Base-by-base conservation (phyloP, 371 early-diverging fungal species). In the Zopfochytrium polystomum region DNA sequence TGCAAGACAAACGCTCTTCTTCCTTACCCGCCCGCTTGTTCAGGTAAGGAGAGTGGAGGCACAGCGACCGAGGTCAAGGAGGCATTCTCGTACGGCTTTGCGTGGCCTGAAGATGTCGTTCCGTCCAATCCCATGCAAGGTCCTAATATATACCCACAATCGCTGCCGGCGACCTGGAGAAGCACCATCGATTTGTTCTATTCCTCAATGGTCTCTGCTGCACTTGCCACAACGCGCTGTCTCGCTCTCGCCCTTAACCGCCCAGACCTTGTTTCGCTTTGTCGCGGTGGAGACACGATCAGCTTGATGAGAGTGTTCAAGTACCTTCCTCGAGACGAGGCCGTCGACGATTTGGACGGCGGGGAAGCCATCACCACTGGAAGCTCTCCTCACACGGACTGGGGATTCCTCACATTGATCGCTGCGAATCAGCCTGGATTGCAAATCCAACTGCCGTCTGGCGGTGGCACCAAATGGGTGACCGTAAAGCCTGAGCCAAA, bases 361-460 rank as follows among this genome's bases (percentile, higher is more conserved):
- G 59, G 59, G 3, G 60, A 63, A n/a, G 45, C 46, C 9, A 64
- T 60, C 5, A 27, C 63, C 0, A 55, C 67, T 18, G 75, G 77
- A 22, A 72, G 74, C 46, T 73, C 72, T 27, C 68, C 70, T 1
- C 73, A 80, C 55, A 78, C 80, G 1, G 83, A 83, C 58, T 83
- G 83, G 83, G 83, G 83, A 3, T 79, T 78, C 62, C 63, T 83
- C 29, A 83, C 83, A 0, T 48, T 83, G 38, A 78, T 83, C 32
- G 58, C 70, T 68, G 75, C 50, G 74, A 73, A 1, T 68, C 63
- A 55, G 64, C 72, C 72, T 15, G 80, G 79, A 1, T 62, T 80
- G 23, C 79, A 81, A 42, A 55, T 80, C 13, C 65, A 65, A 55
- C 23, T 15, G 29, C 29, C 47, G 18, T 30, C 29, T 31, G 34